Conservation (phyloP, 331 rosid species). For the Stylosanthes scabra region DNA sequence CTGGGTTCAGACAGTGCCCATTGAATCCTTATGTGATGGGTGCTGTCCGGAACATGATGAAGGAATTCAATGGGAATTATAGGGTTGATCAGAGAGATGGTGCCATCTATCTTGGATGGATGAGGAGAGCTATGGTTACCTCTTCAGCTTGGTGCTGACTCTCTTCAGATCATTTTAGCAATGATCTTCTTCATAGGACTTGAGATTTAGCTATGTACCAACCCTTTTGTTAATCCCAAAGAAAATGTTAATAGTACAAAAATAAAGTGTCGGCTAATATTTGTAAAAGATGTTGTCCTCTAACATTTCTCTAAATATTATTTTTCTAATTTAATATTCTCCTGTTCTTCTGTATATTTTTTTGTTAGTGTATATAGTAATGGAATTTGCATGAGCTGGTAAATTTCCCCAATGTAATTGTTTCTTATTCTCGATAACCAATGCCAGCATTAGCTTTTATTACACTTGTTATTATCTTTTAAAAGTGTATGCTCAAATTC, state of each 20-base stretch:
- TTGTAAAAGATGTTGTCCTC: no score
- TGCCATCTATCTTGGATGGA: slow-evolving; percentile 74
- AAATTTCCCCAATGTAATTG: neutral
- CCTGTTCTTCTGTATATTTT: no score
- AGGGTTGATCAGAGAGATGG: slow-evolving; percentile 51
- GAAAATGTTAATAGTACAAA: no score
- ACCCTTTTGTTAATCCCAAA: neutral
- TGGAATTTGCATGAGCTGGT: no score
- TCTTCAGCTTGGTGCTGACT: slow-evolving; percentile 72
- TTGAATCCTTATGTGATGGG: slow-evolving; percentile 59
- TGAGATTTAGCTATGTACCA: slow-evolving; percentile 37
- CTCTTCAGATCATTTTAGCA: neutral
- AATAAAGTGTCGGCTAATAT: no score
- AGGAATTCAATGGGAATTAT: slow-evolving; percentile 56
- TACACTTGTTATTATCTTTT: neutral
- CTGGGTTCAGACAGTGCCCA: slow-evolving; percentile 62
- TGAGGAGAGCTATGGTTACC: slow-evolving; percentile 65
- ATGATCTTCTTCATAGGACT: slow-evolving; percentile 42
- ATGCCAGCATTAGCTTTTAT: neutral
- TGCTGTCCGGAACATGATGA: slow-evolving; percentile 49
- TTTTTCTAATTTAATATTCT: no score
- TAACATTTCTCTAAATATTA: no score
- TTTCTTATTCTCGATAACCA: neutral
- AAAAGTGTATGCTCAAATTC: no score
- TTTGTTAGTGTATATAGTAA: no score